These are phyloP conservation scores for Lactarius deliciosus DNA, from an alignment of 768 basidiomycete genomes.

Conservation along the genomic window DNA sequence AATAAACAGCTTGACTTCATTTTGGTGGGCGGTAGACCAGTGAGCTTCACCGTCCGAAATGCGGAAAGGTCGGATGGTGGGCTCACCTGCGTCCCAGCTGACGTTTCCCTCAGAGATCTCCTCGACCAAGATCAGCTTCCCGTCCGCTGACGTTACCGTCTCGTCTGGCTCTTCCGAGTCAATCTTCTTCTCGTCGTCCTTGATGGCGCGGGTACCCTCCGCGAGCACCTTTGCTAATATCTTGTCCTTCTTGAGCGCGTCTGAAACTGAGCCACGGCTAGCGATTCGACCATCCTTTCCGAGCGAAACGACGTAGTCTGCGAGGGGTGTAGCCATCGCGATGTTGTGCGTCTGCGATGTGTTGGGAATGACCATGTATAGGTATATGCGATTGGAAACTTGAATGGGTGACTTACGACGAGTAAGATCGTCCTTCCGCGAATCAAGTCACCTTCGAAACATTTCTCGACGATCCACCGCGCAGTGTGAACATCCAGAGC, in stretches of 20 bases:
- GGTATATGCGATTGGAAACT: background rate
- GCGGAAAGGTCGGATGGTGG: slow-evolving; percentile 16
- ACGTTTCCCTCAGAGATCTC: slow-evolving; percentile 62
- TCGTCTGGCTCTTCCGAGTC: slow-evolving; percentile 31
- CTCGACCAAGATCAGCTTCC: slow-evolving; percentile 64
- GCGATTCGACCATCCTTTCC: slow-evolving; percentile 52
- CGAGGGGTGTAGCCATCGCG: slow-evolving; percentile 51
- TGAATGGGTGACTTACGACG: slow-evolving; percentile 45
- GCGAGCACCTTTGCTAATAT: slow-evolving; percentile 35
- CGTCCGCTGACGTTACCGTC: slow-evolving; percentile 37
- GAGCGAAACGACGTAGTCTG: slow-evolving; percentile 57
- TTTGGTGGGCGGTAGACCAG: slow-evolving; percentile 23
- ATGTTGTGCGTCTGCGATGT: slow-evolving; percentile 50
- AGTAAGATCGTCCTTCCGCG: slow-evolving; percentile 50
- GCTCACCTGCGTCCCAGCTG: slow-evolving; percentile 45
- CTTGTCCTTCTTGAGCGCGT: slow-evolving; percentile 45
- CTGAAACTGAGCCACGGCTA: slow-evolving; percentile 50
- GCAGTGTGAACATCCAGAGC: slow-evolving; percentile 56
- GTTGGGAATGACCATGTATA: background rate
- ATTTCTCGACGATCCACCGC: slow-evolving; percentile 50
- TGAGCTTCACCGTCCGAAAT: background rate
- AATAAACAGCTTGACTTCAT: slow-evolving; percentile 37
- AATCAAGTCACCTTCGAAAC: slow-evolving; percentile 49
- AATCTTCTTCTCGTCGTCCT: slow-evolving; percentile 34
- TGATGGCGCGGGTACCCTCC: slow-evolving; percentile 31